These are phyloP conservation scores for Backusella parvicylindrica DNA, from an alignment of 192 early-diverging fungal species.

Conservation along the genomic window DNA sequence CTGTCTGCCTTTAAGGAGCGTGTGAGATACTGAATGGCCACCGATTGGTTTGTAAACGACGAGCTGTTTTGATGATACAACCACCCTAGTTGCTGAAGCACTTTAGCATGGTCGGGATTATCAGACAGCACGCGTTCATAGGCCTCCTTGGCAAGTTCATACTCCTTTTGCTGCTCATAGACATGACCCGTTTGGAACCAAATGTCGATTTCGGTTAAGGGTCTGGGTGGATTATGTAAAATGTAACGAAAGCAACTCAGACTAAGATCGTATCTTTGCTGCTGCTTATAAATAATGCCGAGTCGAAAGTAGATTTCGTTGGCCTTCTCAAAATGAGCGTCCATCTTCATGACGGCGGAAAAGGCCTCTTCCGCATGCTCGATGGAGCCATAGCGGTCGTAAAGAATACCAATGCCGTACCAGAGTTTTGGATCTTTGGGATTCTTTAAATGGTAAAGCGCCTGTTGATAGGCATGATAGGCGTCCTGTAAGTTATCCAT, in stretches of 20 bases:
- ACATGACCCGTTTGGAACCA: conserved; percentile 98
- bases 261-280: conserved; percentile 72
- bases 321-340: conserved; percentile 95
- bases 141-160: conserved; percentile 72
- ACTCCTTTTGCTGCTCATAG: conserved; percentile 92
- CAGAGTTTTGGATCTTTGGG: conserved; percentile 97
- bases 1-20: conserved; percentile 83
- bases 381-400: conserved; percentile 94
- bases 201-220: conserved; percentile 90
- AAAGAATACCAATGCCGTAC: conserved; percentile 98
- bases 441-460: conserved; percentile 87
- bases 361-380: conserved; percentile 98
- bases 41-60: conserved; percentile 77
- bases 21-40: conserved; percentile 78
- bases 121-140: conserved; percentile 89
- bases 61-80: conserved; percentile 88
- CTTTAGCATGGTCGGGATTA: conserved; percentile 92
- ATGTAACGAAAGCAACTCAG: conserved; percentile 92
- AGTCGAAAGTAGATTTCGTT: conserved; percentile 97
- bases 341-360: conserved; percentile 89
- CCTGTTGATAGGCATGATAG: conserved; percentile 94
- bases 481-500: conserved; percentile 92
- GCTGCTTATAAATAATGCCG: conserved; percentile 97
- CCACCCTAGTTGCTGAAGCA: conserved; percentile 95
- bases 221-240: conserved; percentile 78